phyloP scores from a whole-genome alignment of 129 eudicot genomes.

The Centella asiatica region DNA sequence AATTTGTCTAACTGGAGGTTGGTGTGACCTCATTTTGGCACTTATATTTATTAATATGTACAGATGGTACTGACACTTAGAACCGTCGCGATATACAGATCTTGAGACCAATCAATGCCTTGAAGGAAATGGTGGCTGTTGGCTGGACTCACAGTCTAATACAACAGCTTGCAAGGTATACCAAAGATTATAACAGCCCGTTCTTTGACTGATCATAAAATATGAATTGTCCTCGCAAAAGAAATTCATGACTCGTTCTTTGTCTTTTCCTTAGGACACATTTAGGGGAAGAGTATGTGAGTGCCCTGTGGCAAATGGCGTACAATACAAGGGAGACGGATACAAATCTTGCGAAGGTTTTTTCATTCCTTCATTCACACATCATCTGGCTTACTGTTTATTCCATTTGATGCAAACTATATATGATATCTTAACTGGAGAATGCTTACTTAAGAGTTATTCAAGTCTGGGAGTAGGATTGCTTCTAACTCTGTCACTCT shows the following conservation, averaged over 20 bases:
- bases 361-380: neutral
- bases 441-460: neutral
- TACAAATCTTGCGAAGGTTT: slow-evolving; percentile 73
- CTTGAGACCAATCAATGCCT: slow-evolving; percentile 90
- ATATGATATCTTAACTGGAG: too few relatives aligned
- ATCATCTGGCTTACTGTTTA: neutral
- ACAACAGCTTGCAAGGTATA: slow-evolving; percentile 85
- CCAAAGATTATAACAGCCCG: neutral
- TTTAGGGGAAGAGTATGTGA: slow-evolving; percentile 88
- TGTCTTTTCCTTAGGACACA: slow-evolving; percentile 54
- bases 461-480: neutral
- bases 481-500: too few relatives aligned
- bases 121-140: slow-evolving; percentile 82
- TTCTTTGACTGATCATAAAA: neutral
- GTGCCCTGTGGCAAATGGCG: slow-evolving; percentile 73
- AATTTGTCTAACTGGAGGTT: slow-evolving; percentile 80
- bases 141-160: slow-evolving; percentile 53
- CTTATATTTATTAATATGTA: too few relatives aligned
- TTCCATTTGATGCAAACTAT: neutral
- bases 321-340: slow-evolving; percentile 93
- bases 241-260: neutral
- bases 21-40: neutral
- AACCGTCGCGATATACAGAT: slow-evolving; percentile 30
- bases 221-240: neutral
- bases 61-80: neutral